Percentiles rank a stretch among this genome's conserved stretches.
These are phyloP conservation scores for Ambrosiella xylebori DNA, from an alignment of 2,329 filamentous ascomycete genomes.

Conservation along the genomic window DNA sequence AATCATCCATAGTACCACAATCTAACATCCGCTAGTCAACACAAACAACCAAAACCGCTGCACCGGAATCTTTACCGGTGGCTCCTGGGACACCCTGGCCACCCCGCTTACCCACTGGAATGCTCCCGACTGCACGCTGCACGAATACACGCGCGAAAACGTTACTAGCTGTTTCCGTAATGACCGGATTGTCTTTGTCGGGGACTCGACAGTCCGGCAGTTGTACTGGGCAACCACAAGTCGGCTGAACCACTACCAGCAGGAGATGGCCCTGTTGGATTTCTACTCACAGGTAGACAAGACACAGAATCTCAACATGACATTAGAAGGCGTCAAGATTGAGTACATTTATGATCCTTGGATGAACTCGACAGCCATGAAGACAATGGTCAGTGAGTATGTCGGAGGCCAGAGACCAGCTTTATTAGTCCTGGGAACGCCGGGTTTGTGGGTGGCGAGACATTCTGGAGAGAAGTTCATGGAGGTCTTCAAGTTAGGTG, in stretches of 20 bases:
- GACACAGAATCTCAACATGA: slow-evolving; percentile 26
- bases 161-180: slow-evolving; percentile 34
- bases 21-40: background rate
- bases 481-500: slow-evolving; percentile 26
- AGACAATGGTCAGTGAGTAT: slow-evolving; percentile 20
- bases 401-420: slow-evolving; percentile 19
- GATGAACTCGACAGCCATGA: slow-evolving; percentile 27
- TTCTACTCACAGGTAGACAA: slow-evolving; percentile 22
- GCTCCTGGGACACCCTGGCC: slow-evolving; percentile 28
- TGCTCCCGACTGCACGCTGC: slow-evolving; percentile 40
- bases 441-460: slow-evolving; percentile 37
- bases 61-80: slow-evolving; percentile 30
- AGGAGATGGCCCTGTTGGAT: slow-evolving; percentile 21
- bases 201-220: slow-evolving; percentile 42
- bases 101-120: slow-evolving; percentile 35
- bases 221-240: slow-evolving; percentile 39
- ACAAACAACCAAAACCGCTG: slow-evolving; percentile 20
- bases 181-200: slow-evolving; percentile 36
- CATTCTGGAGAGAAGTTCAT: slow-evolving; percentile 30
- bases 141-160: slow-evolving; percentile 34
- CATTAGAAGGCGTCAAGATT: slow-evolving; percentile 25
- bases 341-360: slow-evolving; percentile 47
- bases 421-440: slow-evolving; percentile 34
- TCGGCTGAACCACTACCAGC: slow-evolving; percentile 27
- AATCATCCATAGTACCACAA: background rate